phyloP scores from a whole-genome alignment of 768 basidiomycete genomes.

The Kwoniella botswanensis region DNA sequence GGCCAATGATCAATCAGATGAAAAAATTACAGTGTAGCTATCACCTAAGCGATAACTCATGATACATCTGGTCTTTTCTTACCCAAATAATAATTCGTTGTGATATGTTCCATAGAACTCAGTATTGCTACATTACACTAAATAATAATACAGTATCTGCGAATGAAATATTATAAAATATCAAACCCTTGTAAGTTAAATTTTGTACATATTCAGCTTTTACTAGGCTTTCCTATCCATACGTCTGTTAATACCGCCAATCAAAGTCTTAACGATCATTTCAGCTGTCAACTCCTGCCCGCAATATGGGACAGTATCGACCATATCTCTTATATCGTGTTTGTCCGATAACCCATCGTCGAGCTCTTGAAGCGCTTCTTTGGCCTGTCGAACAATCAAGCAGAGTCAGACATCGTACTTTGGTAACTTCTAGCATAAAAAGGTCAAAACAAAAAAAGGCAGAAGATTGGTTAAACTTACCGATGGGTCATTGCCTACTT shows the following conservation, averaged over 20 bases:
- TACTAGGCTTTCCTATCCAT: constrained; percentile 55
- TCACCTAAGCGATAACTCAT: too few relatives aligned
- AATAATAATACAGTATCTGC: too few relatives aligned
- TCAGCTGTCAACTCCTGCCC: constrained; percentile 60
- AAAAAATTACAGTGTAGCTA: too few relatives aligned
- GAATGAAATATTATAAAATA: too few relatives aligned
- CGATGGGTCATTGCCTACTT: constrained; percentile 63
- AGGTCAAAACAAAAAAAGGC: neutral
- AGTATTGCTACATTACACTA: too few relatives aligned
- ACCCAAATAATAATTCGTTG: too few relatives aligned
- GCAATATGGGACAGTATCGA: constrained; percentile 69
- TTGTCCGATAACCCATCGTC: constrained; percentile 65
- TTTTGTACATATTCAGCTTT: too few relatives aligned
- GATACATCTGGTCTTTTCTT: too few relatives aligned
- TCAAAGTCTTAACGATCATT: constrained; percentile 67
- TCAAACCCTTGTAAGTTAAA: too few relatives aligned
- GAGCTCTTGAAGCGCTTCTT: constrained; percentile 63
- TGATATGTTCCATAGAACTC: neutral
- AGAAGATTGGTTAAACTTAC: constrained; percentile 20
- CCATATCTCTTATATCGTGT: constrained; percentile 66
- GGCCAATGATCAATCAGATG: too few relatives aligned
- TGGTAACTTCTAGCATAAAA: too few relatives aligned
- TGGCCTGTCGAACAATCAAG: constrained; percentile 42
- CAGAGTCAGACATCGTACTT: too few relatives aligned
- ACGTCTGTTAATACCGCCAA: constrained; percentile 70